Evolutionary conservation across 208 protist species (phyloP).

Genomic region (Leishmania martiniquensis): DNA sequence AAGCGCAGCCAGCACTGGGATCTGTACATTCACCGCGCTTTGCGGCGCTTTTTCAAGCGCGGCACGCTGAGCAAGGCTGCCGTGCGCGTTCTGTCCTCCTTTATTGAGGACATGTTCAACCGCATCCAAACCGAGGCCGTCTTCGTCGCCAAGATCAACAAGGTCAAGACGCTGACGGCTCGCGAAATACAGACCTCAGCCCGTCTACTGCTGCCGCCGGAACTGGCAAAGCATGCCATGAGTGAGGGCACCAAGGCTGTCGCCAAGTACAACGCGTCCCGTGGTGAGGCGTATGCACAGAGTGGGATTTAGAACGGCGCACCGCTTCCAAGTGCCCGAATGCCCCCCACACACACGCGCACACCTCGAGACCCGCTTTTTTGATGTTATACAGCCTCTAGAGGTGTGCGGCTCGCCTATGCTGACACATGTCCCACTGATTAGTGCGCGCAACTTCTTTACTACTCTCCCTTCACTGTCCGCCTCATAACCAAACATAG

Average conservation of each 20-base stretch:
- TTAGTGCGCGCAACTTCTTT: not conserved
- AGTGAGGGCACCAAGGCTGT: constrained; percentile 99
- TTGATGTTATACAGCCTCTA: not conserved
- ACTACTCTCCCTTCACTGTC: not conserved
- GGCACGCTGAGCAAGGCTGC: constrained; percentile 97
- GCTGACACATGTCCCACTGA: not conserved
- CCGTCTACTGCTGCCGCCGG: constrained; percentile 97
- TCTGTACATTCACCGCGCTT: constrained; percentile 94
- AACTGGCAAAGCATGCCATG: constrained; percentile 99
- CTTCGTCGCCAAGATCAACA: constrained; percentile 97
- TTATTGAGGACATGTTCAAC: constrained; percentile 99
- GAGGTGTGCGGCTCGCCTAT: not conserved
- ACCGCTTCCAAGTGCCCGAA: not conserved
- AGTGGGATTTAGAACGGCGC: constrained; percentile 36
- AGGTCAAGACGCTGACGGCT: constrained; percentile 96
- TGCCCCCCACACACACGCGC: too few species aligned
- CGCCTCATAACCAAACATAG: not conserved
- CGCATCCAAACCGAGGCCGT: constrained; percentile 97
- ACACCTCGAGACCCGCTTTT: too few species aligned
- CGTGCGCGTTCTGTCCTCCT: constrained; percentile 98
- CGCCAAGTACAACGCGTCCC: constrained; percentile 94
- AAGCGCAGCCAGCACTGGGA: constrained; percentile 92
- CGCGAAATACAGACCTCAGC: constrained; percentile 98
- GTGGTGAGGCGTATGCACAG: constrained; percentile 80
- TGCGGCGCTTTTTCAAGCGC: constrained; percentile 98